These are phyloP conservation scores for Colletotrichum chrysophilum DNA, from an alignment of 2,329 filamentous ascomycete species.

Conservation along the genomic window DNA sequence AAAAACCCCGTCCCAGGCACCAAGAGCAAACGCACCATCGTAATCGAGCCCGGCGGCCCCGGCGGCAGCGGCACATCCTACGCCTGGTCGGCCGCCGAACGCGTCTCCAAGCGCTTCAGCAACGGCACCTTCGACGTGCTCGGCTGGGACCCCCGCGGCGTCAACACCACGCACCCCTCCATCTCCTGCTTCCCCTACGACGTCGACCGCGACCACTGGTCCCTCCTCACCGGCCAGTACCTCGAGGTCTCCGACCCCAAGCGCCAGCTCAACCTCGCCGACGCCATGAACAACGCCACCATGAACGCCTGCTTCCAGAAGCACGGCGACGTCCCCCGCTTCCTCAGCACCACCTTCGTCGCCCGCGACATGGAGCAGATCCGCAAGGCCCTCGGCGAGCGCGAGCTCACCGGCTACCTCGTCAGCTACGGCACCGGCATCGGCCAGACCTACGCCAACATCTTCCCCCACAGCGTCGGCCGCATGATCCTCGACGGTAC, in stretches of 20 bases:
- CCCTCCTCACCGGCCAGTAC: conserved; percentile 41
- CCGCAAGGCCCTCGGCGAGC: conserved; percentile 48
- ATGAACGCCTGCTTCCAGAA: conserved; percentile 47
- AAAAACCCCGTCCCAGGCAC: conserved; percentile 25
- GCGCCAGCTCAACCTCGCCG: conserved; percentile 45
- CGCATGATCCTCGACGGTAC: conserved; percentile 55
- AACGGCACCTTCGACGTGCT: conserved; percentile 50
- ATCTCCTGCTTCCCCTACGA: conserved; percentile 52
- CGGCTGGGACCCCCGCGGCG: conserved; percentile 60
- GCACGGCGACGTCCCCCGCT: conserved; percentile 50
- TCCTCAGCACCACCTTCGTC: conserved; percentile 51
- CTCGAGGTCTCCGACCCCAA: conserved; percentile 38
- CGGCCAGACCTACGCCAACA: conserved; percentile 55
- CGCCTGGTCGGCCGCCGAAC: conserved; percentile 42
- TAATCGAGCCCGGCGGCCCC: conserved; percentile 56
- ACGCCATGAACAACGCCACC: conserved; percentile 51
- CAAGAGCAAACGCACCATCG: conserved; percentile 52
- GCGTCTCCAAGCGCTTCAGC: conserved; percentile 44
- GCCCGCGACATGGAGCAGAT: conserved; percentile 56
- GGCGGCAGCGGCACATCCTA: conserved; percentile 52
- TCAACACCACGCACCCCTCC: conserved; percentile 51
- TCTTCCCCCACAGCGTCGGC: conserved; percentile 54
- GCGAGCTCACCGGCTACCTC: conserved; percentile 53
- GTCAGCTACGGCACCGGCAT: conserved; percentile 59
- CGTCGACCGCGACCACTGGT: conserved; percentile 52